These are phyloP conservation scores for Tolypocladium paradoxum DNA, from an alignment of 2,329 filamentous ascomycete species.

Conservation along the genomic window DNA sequence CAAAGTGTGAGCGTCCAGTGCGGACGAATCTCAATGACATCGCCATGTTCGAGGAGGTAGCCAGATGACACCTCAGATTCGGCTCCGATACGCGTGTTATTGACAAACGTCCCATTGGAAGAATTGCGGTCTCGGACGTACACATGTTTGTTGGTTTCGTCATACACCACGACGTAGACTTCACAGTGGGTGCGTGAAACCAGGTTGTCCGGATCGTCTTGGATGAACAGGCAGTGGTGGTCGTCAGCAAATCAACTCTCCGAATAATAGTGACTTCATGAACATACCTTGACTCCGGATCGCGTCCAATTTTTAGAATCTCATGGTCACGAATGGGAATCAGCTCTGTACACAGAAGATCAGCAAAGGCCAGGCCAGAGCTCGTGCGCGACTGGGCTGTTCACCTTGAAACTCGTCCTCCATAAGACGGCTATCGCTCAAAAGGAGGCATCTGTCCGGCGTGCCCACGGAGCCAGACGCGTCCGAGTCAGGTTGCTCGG, in stretches of 20 bases:
- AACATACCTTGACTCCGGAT: slow-evolving; percentile 21
- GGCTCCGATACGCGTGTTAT: slow-evolving; percentile 32
- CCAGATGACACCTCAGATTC: slow-evolving; percentile 26
- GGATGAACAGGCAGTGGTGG: slow-evolving; percentile 27
- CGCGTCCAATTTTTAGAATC: slow-evolving; percentile 24
- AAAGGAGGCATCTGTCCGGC: not conserved
- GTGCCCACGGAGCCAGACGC: no score
- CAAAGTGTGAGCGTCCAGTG: slow-evolving; percentile 25
- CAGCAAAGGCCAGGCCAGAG: not conserved
- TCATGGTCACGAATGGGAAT: slow-evolving; percentile 18
- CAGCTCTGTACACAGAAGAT: slow-evolving; percentile 9
- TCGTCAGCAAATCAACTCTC: not conserved
- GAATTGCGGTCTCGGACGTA: slow-evolving; percentile 48
- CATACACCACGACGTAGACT: slow-evolving; percentile 43
- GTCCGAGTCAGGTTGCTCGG: not conserved
- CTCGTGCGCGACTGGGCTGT: not conserved
- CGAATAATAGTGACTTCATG: not conserved
- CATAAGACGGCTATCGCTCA: not conserved
- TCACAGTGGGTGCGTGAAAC: slow-evolving; percentile 46
- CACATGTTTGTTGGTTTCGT: slow-evolving; percentile 30
- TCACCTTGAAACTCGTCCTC: slow-evolving; percentile 1
- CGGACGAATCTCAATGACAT: slow-evolving; percentile 32
- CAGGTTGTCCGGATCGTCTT: slow-evolving; percentile 20
- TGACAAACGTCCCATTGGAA: slow-evolving; percentile 42
- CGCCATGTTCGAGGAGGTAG: slow-evolving; percentile 38